These are phyloP conservation scores for Aspergillus neoniger DNA, from an alignment of 2,329 filamentous ascomycete genomes.

Conservation along the genomic window DNA sequence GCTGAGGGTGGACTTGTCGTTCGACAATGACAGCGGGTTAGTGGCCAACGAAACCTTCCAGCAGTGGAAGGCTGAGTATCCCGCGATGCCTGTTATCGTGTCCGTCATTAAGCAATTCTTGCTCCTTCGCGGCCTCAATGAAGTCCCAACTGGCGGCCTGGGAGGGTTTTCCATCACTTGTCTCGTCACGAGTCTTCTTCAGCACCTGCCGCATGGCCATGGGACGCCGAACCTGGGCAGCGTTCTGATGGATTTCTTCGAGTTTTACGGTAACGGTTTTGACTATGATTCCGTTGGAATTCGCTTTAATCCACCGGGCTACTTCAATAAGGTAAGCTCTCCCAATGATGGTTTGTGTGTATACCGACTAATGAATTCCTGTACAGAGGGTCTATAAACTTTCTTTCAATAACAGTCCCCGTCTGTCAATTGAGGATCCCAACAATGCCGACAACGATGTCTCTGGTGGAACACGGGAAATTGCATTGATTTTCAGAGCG, in stretches of 20 bases:
- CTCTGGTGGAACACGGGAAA: conserved; percentile 77
- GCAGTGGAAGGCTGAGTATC: conserved; percentile 75
- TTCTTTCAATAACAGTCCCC: conserved; percentile 57
- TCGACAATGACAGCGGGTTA: conserved; percentile 85
- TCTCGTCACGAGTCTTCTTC: conserved; percentile 84
- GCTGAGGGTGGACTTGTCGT: conserved; percentile 87
- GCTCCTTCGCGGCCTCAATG: conserved; percentile 84
- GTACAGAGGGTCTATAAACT: conserved; percentile 48
- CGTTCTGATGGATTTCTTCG: conserved; percentile 81
- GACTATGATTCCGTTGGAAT: conserved; percentile 72
- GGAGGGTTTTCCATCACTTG: conserved; percentile 95
- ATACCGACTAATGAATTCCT: conserved; percentile 12
- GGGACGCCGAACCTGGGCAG: conserved; percentile 72
- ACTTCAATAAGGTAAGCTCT: conserved; percentile 69
- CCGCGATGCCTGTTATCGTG: conserved; percentile 82
- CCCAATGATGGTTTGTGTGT: neutral
- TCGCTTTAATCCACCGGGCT: conserved; percentile 70
- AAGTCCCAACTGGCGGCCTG: conserved; percentile 86
- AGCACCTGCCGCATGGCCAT: conserved; percentile 73
- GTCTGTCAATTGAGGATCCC: conserved; percentile 87
- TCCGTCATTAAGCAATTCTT: conserved; percentile 91
- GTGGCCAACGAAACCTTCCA: conserved; percentile 78
- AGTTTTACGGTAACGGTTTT: conserved; percentile 84
- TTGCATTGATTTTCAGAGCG: conserved; percentile 63
- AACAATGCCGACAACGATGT: conserved; percentile 87